Conservation (phyloP, 1,139 yeast genomes). For the Lipomyces yarrowii region DNA sequence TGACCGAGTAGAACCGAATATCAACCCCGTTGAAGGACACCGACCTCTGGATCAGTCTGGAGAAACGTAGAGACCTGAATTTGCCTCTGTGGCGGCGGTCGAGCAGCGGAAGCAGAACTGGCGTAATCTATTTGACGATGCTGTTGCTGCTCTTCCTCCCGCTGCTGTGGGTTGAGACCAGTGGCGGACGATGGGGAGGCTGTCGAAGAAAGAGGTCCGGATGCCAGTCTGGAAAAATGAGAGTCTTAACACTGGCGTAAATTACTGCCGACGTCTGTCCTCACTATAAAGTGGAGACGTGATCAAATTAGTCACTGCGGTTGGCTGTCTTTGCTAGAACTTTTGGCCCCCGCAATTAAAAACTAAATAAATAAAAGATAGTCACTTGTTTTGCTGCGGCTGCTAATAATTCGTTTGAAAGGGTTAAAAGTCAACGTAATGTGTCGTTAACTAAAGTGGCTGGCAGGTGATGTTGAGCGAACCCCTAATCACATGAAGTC, state of each 20-base stretch:
- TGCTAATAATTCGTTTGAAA: too few species aligned
- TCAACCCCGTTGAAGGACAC: not conserved
- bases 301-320: not conserved
- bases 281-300: not conserved
- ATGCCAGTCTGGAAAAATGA: constrained; percentile 2
- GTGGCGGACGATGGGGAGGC: not conserved
- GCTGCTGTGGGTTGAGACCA: not conserved
- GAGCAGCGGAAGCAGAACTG: not conserved
- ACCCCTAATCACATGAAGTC: too few species aligned
- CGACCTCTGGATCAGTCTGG: not conserved
- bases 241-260: not conserved
- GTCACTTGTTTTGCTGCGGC: too few species aligned
- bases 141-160: constrained; percentile 2
- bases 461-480: too few species aligned
- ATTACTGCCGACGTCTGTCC: not conserved
- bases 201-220: not conserved
- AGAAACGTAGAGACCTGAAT: not conserved
- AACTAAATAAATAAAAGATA: too few species aligned
- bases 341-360: not conserved
- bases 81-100: not conserved
- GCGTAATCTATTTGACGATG: not conserved
- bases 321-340: not conserved
- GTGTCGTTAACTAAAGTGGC: too few species aligned
- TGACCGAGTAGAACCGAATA: not conserved
- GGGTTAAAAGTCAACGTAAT: too few species aligned